phyloP scores from a whole-genome alignment of 2,329 filamentous ascomycete species.

The Botrytis sinoallii region DNA sequence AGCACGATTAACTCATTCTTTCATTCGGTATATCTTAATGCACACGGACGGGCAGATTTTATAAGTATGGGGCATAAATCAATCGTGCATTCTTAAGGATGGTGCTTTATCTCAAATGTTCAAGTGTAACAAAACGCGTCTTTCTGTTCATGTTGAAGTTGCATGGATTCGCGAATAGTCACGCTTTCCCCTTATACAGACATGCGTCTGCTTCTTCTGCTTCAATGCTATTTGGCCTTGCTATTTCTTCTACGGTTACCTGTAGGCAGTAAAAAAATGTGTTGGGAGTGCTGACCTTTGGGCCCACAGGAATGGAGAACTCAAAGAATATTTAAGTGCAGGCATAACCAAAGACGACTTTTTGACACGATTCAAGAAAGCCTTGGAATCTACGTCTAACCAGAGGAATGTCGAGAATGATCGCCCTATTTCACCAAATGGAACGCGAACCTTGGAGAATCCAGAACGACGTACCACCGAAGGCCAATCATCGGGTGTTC shows the following conservation, averaged over 20 bases:
- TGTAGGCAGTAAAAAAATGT: not conserved
- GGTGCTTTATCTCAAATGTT: not conserved
- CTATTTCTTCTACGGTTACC: not conserved
- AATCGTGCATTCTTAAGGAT: not conserved
- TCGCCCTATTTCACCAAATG: not conserved
- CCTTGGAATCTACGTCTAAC: constrained; percentile 27
- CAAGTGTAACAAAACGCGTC: not conserved
- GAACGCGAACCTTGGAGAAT: not conserved
- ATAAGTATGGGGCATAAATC: not conserved
- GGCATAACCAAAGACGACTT: constrained; percentile 67
- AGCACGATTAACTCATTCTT: constrained; percentile 27
- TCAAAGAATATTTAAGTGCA: constrained; percentile 72
- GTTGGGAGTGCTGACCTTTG: not conserved
- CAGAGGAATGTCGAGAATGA: not conserved
- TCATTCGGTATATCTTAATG: not conserved
- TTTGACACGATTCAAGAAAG: constrained; percentile 50
- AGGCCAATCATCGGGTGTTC: not conserved
- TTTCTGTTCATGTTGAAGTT: not conserved
- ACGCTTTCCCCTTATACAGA: not conserved
- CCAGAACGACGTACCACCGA: constrained; percentile 1
- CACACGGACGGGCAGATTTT: not conserved
- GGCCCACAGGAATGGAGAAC: constrained; percentile 60
- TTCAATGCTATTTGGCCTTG: too few relatives aligned
- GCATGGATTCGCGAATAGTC: not conserved
- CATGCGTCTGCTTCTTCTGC: not conserved